A percentile compares a stretch with the other conserved stretches of the same genome.
These are phyloP conservation scores for Aspergillus ellipticus DNA, from an alignment of 495 filamentous ascomycete species.

Conservation along the genomic window DNA sequence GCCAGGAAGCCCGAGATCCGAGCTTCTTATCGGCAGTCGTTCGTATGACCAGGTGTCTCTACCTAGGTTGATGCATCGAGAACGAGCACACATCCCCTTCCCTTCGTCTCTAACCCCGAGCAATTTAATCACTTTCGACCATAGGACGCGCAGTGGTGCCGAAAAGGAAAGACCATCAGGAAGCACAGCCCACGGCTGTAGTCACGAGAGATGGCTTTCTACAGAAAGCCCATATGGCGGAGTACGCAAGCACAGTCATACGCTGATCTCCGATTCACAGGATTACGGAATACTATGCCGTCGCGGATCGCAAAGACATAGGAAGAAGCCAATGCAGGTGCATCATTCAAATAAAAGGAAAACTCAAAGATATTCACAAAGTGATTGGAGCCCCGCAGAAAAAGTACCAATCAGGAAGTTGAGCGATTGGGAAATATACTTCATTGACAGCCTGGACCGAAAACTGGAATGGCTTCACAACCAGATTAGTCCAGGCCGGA, in stretches of 20 bases:
- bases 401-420: constrained; percentile 9
- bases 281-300: not conserved
- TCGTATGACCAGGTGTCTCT: constrained; percentile 16
- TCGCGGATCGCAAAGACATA: not conserved
- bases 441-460: constrained; percentile 35
- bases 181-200: not conserved
- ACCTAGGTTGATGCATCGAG: not conserved
- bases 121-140: not conserved
- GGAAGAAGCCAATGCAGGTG: not conserved
- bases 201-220: not conserved
- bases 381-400: not conserved
- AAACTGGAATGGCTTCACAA: constrained; percentile 37
- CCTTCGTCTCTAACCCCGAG: not conserved
- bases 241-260: not conserved
- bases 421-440: constrained; percentile 35
- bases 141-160: not conserved
- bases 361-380: not conserved
- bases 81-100: not conserved
- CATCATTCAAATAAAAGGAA: not conserved
- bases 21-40: constrained; percentile 26
- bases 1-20: constrained; percentile 36
- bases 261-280: not conserved
- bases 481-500: constrained; percentile 38
- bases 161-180: not conserved
- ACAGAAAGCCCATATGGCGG: not conserved